Conservation (phyloP, 768 basidiomycete species). For the Podaxis sp. region DNA sequence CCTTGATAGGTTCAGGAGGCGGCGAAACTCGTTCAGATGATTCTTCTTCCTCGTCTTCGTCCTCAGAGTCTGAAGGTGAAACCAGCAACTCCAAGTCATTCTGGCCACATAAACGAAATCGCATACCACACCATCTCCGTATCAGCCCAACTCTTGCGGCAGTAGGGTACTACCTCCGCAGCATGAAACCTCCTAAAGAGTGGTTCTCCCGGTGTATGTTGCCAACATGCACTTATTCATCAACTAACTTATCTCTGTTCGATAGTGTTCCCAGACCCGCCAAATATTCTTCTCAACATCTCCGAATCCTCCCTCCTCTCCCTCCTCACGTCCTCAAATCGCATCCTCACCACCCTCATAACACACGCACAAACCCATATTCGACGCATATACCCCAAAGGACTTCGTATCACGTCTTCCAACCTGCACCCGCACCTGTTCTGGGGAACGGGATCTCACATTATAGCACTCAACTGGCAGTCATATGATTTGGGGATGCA, state of each 20-base stretch:
- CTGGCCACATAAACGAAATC: constrained; percentile 10
- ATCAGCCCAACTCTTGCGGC: constrained; percentile 35
- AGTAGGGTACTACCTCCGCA: constrained; percentile 59
- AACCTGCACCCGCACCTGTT: constrained; percentile 52
- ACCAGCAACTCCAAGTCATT: background rate
- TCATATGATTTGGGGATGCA: constrained; percentile 56
- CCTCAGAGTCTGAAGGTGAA: constrained; percentile 8
- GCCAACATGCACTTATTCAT: background rate
- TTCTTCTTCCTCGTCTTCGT: constrained; percentile 15
- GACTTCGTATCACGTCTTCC: constrained; percentile 52
- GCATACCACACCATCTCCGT: constrained; percentile 1
- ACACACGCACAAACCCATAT: constrained; percentile 41
- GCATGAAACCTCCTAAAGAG: constrained; percentile 54
- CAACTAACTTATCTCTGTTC: background rate
- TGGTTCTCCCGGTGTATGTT: constrained; percentile 44
- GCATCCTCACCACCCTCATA: constrained; percentile 32
- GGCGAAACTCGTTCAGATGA: constrained; percentile 17
- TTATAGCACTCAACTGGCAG: constrained; percentile 63
- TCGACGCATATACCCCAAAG: constrained; percentile 57
- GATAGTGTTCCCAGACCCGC: constrained; percentile 38
- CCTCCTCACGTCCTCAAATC: constrained; percentile 22
- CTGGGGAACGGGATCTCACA: constrained; percentile 58
- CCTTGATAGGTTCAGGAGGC: constrained; percentile 23
- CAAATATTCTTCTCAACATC: constrained; percentile 57
- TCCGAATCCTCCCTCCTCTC: constrained; percentile 48